Evolutionary conservation across 2,329 filamentous ascomycete species (phyloP), one percentile per base, ranked within the genome.

Genomic region (Colletotrichum simmondsii): DNA sequence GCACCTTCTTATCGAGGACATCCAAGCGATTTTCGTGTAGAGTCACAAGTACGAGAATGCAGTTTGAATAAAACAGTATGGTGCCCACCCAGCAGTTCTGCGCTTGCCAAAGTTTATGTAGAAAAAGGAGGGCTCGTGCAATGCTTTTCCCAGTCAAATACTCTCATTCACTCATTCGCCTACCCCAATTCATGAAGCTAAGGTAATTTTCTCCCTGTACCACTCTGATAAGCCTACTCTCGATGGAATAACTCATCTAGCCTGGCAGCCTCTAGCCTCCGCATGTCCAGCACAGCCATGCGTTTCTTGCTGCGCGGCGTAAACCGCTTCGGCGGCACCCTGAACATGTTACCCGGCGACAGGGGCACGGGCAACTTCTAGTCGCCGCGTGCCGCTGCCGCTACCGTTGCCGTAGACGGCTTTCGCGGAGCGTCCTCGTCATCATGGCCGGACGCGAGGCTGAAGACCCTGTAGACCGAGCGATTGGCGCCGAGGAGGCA

Each of bases 401-500:
- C 59, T n/a, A 37, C 28, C 59, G 66, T 61, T 10, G 37, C 28
- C 26, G 66, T 52, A 16, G 60, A 22, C 59, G 66, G 52, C 22
- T 54, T 35, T 22, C 53, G 52, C 37, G 60, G 52, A 37, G 10
- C 26, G 10, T 5, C 35, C 22, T 19, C 42, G 49, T 58, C 28
- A n/a, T 37, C n/a, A 4, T 28, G 49, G 19, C 53, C 53, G 19
- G 28, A 16, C 5, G 74, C 69, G 16, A 90, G 75, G 1, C 81
- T 79, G 76, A 87, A 90, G 0, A 87, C 86, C 65, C 82, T 85
- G 76, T 88, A 87, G 4, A 82, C 84, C 24, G 84, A 81, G 64
- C 83, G 81, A 72, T 89, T 87, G 28, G 80, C 82, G 19, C 85
- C 85, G 10, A 91, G 78, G 10, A 91, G 78, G 72, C 87, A 89